phyloP scores from a whole-genome alignment of 257 asterid genomes.

The Cruciata laevipes region DNA sequence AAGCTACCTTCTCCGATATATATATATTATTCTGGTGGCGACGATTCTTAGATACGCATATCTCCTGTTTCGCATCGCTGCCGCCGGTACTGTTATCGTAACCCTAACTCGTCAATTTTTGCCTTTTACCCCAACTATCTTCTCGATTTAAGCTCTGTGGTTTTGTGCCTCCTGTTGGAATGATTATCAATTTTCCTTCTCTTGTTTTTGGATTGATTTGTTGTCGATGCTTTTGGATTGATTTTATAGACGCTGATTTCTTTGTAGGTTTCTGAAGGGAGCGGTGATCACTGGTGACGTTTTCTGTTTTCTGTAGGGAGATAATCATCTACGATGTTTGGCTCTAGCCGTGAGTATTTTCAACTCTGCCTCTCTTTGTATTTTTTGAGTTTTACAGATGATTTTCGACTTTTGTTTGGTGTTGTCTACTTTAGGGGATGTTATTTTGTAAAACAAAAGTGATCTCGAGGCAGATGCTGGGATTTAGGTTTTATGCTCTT shows the following conservation, averaged over 20 bases:
- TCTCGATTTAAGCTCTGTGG: neutral
- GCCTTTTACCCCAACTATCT: neutral
- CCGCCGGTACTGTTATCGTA: constrained; percentile 7
- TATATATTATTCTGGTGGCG: neutral
- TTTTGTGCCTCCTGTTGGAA: neutral
- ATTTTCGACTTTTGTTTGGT: neutral
- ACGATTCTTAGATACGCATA: neutral
- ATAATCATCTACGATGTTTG: constrained; percentile 15
- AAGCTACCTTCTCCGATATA: neutral
- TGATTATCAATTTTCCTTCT: no score
- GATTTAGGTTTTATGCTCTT: neutral
- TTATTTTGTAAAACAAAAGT: neutral
- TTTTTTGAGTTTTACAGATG: neutral
- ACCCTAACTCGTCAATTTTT: constrained; percentile 2
- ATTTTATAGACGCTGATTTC: neutral
- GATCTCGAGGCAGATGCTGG: neutral
- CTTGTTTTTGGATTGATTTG: neutral
- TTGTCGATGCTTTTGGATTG: neutral
- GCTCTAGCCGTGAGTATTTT: constrained; percentile 25
- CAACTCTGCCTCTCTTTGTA: neutral
- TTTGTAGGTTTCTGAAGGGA: constrained; percentile 9
- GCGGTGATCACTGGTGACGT: neutral
- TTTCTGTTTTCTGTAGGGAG: neutral
- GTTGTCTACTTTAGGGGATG: neutral
- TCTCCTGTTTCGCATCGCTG: neutral